These are phyloP conservation scores for Epithemia pelagica DNA, from an alignment of 108 stramenopile species.

Conservation along the genomic window DNA sequence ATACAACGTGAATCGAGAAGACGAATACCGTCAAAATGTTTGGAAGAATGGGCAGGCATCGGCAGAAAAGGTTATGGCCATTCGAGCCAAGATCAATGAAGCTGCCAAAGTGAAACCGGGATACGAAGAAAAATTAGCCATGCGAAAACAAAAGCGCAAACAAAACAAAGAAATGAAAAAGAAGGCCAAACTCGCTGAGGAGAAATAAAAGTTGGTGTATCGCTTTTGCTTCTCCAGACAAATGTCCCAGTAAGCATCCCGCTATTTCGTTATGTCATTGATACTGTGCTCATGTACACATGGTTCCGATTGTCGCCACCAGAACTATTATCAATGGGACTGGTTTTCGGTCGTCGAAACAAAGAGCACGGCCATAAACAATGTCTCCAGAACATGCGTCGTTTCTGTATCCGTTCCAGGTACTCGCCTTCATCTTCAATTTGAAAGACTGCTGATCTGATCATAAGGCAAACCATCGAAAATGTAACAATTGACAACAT, in stretches of 20 bases:
- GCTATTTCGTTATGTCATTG: too few species aligned
- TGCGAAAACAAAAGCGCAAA: slow-evolving; percentile 65
- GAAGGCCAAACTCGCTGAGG: slow-evolving; percentile 34
- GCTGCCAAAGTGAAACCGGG: slow-evolving; percentile 70
- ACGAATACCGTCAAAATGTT: slow-evolving; percentile 37
- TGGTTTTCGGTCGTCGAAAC: too few species aligned
- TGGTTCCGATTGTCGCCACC: too few species aligned
- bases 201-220: background rate
- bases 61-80: slow-evolving; percentile 80
- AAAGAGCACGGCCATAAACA: too few species aligned
- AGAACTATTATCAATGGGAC: too few species aligned
- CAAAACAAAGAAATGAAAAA: slow-evolving; percentile 57
- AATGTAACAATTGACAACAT: background rate
- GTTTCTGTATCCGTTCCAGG: too few species aligned
- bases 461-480: background rate
- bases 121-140: slow-evolving; percentile 65
- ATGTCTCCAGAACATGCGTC: too few species aligned
- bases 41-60: slow-evolving; percentile 71
- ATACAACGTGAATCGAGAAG: slow-evolving; percentile 46
- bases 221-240: too few species aligned
- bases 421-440: background rate
- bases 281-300: too few species aligned
- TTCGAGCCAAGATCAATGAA: slow-evolving; percentile 70
- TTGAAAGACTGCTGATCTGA: background rate
- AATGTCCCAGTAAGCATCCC: too few species aligned